These are phyloP conservation scores for Mycena pura DNA, from an alignment of 768 basidiomycete genomes.

Conservation along the genomic window DNA sequence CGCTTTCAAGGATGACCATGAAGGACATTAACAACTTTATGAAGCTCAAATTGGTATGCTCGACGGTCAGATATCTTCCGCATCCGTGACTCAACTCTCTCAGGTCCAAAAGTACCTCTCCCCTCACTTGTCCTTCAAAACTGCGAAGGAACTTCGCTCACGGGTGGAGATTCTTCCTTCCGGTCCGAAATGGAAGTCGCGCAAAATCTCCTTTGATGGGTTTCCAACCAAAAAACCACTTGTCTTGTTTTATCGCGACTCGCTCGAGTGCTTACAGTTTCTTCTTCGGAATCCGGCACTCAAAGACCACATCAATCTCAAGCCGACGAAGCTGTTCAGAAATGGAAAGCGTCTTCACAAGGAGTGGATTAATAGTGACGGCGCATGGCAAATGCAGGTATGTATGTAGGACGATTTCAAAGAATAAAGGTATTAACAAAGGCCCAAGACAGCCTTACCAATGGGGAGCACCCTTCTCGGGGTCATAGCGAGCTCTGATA, in stretches of 20 bases:
- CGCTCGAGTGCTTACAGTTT: slow-evolving; percentile 32
- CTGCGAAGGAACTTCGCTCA: slow-evolving; percentile 25
- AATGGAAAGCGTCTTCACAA: slow-evolving; percentile 16
- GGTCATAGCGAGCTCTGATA: slow-evolving; percentile 25
- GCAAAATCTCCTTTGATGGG: background rate
- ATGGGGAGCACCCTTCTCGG: slow-evolving; percentile 15
- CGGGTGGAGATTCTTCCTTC: slow-evolving; percentile 26
- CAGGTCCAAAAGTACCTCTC: background rate
- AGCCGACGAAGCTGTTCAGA: slow-evolving; percentile 27
- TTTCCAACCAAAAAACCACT: slow-evolving; percentile 25
- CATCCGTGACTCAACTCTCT: background rate
- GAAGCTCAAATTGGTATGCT: slow-evolving; percentile 33
- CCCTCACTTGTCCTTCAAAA: slow-evolving; percentile 21
- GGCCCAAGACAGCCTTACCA: slow-evolving; percentile 1
- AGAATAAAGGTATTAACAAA: no score
- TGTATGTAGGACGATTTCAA: slow-evolving; percentile 18
- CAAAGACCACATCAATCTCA: slow-evolving; percentile 26
- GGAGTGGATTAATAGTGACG: slow-evolving; percentile 33
- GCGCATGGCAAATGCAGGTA: slow-evolving; percentile 37
- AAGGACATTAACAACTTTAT: slow-evolving; percentile 35
- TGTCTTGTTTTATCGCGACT: slow-evolving; percentile 32
- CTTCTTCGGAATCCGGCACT: slow-evolving; percentile 34
- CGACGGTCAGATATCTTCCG: background rate
- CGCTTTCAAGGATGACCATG: slow-evolving; percentile 37
- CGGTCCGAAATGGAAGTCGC: slow-evolving; percentile 30